Conservation (phyloP, 2,329 filamentous ascomycete genomes). For the Hymenoscyphus fraxineus region DNA sequence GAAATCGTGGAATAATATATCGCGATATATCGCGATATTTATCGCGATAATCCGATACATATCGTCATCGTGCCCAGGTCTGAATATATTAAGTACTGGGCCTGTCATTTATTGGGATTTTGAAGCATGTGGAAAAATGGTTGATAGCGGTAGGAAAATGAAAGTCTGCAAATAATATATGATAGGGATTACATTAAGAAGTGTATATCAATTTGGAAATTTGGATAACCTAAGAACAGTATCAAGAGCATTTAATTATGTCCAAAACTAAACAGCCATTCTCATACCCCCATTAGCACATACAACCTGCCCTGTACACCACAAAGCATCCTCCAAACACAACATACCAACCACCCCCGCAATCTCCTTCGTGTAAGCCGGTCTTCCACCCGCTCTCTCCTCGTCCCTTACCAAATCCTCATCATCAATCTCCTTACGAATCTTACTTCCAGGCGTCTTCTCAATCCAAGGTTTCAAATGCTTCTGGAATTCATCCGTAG, state of each 20-base stretch:
- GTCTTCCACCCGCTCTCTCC: slow-evolving; percentile 52
- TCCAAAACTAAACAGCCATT: slow-evolving; percentile 36
- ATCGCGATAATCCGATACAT: too few relatives aligned
- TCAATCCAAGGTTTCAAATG: slow-evolving; percentile 58
- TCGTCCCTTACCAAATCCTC: slow-evolving; percentile 58
- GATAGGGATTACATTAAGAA: too few relatives aligned
- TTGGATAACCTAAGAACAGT: background rate
- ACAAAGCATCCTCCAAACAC: slow-evolving; percentile 65
- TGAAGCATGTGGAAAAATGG: too few relatives aligned
- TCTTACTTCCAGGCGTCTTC: slow-evolving; percentile 60
- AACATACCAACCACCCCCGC: slow-evolving; percentile 75
- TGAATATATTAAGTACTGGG: too few relatives aligned
- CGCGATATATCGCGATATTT: too few relatives aligned
- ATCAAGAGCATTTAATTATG: background rate
- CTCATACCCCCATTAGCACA: slow-evolving; percentile 77
- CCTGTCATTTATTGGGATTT: too few relatives aligned
- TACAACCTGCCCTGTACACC: slow-evolving; percentile 76
- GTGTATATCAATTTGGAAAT: too few relatives aligned
- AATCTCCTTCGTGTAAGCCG: slow-evolving; percentile 66
- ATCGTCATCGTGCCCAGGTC: too few relatives aligned
- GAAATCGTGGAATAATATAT: too few relatives aligned
- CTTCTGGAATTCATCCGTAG: slow-evolving; percentile 54
- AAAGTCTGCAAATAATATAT: too few relatives aligned
- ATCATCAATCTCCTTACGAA: slow-evolving; percentile 58
- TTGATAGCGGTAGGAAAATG: too few relatives aligned